Evolutionary conservation across 371 early-diverging fungal genomes (phyloP), one percentile per base, ranked within the genome.

Genomic region (Mucor velutinosus): DNA sequence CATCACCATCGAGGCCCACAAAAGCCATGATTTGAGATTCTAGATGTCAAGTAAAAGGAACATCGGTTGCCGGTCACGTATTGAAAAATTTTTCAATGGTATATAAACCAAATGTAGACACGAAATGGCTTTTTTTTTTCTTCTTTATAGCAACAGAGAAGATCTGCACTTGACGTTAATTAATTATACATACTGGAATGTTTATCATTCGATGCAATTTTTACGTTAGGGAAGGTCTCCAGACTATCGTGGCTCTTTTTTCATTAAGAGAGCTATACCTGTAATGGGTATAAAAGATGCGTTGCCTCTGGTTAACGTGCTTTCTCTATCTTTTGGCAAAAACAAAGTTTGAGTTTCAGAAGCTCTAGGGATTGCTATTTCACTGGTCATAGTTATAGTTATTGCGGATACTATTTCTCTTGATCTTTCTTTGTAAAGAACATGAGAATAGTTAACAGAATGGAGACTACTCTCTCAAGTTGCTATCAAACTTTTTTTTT

Each of bases 381-480:
- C 14, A 58, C 70, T 73, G 69, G 73, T 69, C 70, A 66, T 73
- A 73, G 70, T 60, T 65, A 73, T 53, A 73, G 73, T 69, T 60
- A 73, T 73, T 69, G 73, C 70, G 55, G 73, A 69, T 73, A 68
- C 73, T 72, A 62, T 60, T 47, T 68, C 41, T 37, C 65, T 67
- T 56, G 7, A 17, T 37, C 17, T 49, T 62, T 21, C 21, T 55
- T 55, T 21, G 27, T n/a, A 61, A 33, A 14, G 33, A 19, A 37
- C 29, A 41, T 25, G 14, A 37, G 39, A 43, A 62, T 65, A 62
- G 66, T 69, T 73, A 73, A 73, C 73, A 66, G 60, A 69, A 73
- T 73, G 73, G 73, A 73, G 73, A 69, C 69, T 73, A 73, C 73
- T 73, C 73, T 73, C 73, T 65, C 66, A 62, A 69, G 70, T 73